These are phyloP conservation scores for Penicillium hesseltinei DNA, from an alignment of 2,329 filamentous ascomycete species.

Conservation along the genomic window DNA sequence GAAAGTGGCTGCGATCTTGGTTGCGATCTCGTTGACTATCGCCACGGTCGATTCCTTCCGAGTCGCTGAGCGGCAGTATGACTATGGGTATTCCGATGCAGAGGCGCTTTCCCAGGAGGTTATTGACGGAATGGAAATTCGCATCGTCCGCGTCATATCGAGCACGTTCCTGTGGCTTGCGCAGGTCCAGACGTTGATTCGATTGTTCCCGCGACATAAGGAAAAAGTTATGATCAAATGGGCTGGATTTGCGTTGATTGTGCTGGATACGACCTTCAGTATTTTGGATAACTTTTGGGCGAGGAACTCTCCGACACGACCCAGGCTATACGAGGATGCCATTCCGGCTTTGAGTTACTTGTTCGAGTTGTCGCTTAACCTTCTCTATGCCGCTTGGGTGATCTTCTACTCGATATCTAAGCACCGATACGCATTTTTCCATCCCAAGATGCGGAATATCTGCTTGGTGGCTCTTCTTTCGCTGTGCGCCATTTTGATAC, in stretches of 20 bases:
- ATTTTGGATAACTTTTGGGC: constrained; percentile 82
- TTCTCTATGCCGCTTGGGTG: constrained; percentile 90
- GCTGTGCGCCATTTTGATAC: constrained; percentile 77
- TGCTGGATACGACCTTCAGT: constrained; percentile 85
- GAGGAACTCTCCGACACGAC: constrained; percentile 50
- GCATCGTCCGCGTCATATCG: constrained; percentile 87
- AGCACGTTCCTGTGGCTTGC: constrained; percentile 97
- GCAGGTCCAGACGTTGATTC: constrained; percentile 93
- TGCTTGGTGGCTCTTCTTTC: constrained; percentile 76
- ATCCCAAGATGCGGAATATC: constrained; percentile 87
- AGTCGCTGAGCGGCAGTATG: constrained; percentile 79
- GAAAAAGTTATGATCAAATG: constrained; percentile 99
- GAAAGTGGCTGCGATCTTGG: constrained; percentile 64
- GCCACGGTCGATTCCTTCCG: constrained; percentile 88
- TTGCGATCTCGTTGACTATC: constrained; percentile 82
- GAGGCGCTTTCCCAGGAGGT: constrained; percentile 72
- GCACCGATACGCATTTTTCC: constrained; percentile 85
- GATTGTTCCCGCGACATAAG: constrained; percentile 90
- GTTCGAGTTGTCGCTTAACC: constrained; percentile 80
- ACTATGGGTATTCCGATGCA: constrained; percentile 75
- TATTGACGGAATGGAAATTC: constrained; percentile 79
- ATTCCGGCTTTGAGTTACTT: constrained; percentile 89
- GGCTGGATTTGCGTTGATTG: constrained; percentile 91
- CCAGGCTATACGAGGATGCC: constrained; percentile 78
- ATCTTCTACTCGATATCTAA: constrained; percentile 93